phyloP scores from a whole-genome alignment of 2,329 filamentous ascomycete genomes.

The Tolypocladium inflatum region DNA sequence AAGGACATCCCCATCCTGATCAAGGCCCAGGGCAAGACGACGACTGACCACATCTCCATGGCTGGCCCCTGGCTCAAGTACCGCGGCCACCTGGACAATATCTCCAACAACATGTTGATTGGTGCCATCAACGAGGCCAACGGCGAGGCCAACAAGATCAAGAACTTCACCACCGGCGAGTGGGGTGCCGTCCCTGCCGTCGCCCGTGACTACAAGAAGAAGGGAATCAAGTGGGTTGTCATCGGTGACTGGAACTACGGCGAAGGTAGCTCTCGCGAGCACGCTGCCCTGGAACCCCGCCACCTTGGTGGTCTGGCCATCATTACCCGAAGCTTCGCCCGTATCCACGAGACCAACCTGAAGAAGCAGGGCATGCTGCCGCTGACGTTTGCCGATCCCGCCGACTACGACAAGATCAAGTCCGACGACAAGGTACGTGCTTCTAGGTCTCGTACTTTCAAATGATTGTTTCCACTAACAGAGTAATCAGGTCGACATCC shows the following conservation, averaged over 20 bases:
- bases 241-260: conserved; percentile 99
- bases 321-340: conserved; percentile 90
- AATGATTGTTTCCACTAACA: background rate
- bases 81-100: conserved; percentile 98
- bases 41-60: conserved; percentile 95
- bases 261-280: conserved; percentile 80
- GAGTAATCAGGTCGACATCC: conserved; percentile 62
- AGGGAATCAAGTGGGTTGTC: conserved; percentile 75
- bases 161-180: conserved; percentile 76
- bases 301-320: conserved; percentile 94
- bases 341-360: conserved; percentile 99
- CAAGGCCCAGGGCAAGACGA: conserved; percentile 96
- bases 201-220: conserved; percentile 70
- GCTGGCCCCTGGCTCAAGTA: conserved; percentile 98
- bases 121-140: conserved; percentile 90
- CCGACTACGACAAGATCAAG: conserved; percentile 95
- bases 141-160: conserved; percentile 85
- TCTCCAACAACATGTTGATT: conserved; percentile 93
- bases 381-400: conserved; percentile 86
- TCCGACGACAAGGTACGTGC: conserved; percentile 67
- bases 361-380: conserved; percentile 99
- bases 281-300: conserved; percentile 79
- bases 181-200: conserved; percentile 77
- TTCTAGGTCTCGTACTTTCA: background rate
- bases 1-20: conserved; percentile 78